Percentiles rank a stretch among this genome's conserved stretches.
These are phyloP conservation scores for Euphorbia pulcherrima DNA, from an alignment of 345 rosid genomes.

Conservation along the genomic window DNA sequence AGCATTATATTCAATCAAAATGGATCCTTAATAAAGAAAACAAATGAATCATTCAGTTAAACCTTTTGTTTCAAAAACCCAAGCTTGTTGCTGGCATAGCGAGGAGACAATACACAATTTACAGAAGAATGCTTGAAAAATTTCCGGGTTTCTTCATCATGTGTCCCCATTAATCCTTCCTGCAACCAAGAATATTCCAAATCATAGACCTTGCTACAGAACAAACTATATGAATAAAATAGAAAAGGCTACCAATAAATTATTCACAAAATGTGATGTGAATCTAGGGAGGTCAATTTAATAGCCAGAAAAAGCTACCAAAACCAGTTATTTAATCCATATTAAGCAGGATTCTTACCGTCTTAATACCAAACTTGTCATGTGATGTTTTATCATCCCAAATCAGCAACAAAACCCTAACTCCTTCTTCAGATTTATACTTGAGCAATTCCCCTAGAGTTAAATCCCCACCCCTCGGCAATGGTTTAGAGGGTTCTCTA, in stretches of 20 bases:
- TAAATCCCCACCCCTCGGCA: slow-evolving; percentile 69
- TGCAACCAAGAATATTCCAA: slow-evolving; percentile 30
- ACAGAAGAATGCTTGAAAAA: slow-evolving; percentile 97
- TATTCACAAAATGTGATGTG: too few species aligned
- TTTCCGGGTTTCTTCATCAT: slow-evolving; percentile 84
- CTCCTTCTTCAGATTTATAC: slow-evolving; percentile 92
- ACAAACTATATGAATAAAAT: neutral
- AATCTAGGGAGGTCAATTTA: neutral
- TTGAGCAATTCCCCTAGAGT: slow-evolving; percentile 87
- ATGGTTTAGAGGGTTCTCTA: slow-evolving; percentile 62
- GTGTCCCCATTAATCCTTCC: slow-evolving; percentile 86
- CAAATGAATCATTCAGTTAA: neutral
- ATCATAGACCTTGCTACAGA: neutral
- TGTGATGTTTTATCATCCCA: slow-evolving; percentile 97
- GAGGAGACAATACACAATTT: slow-evolving; percentile 80
- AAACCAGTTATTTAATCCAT: neutral
- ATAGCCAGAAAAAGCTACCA: neutral
- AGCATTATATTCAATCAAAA: neutral
- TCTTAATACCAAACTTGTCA: slow-evolving; percentile 52
- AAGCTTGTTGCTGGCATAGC: slow-evolving; percentile 83
- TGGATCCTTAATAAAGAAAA: neutral
- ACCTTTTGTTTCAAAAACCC: slow-evolving; percentile 66
- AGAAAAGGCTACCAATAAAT: neutral
- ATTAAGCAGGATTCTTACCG: slow-evolving; percentile 39
- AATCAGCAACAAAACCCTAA: slow-evolving; percentile 70